Base-by-base conservation (phyloP, 805 yeast genomes). In the Metschnikowia kunwiensis region DNA sequence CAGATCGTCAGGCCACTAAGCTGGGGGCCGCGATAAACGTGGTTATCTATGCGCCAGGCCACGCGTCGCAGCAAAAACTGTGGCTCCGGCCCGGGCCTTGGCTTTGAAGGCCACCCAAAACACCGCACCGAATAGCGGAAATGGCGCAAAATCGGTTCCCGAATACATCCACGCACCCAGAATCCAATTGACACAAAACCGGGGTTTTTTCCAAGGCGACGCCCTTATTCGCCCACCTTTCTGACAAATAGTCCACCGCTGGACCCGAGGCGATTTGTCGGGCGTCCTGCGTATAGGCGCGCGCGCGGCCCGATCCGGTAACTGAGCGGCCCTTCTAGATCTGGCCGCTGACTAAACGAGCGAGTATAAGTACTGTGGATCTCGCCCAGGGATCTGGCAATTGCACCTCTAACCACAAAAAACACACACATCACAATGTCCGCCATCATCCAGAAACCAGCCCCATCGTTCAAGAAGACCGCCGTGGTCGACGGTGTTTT, bases 401-500 rank as follows among this genome's bases (percentile, higher is more conserved):
- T 24, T 14, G 14, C 18, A 20, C 11, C 17, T 29, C 12, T 8
- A 12, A 14, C 7, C 8, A 17, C 16, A 21, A 11, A 30, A 2
- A 10, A 12, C 27, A 24, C 21, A 27, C 11, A 14, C 8, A 23
- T 4, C 6, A 39, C 37, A 75, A 91, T 89, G 97, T 88, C 80
- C 63, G 88, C 95, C 48, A 71, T 72, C 58, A 86, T 91, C 60
- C 96, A 88, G 75, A 81, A 87, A 67, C 96, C 91, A 66, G 98
- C 98, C 61, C 98, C 98, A 68, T 54, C 78, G 43, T 93, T 93
- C 86, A 85, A 75, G 68, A 93, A 91, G 76, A 86, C 95, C 55
- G 98, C 99, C 64, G 97, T 93, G 61, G 77, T 93, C 55, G 89
- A 91, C 74, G 97, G 97, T 70, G 74, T 78, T 50, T 91, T 93